Evolutionary conservation across 345 rosid species (phyloP), one percentile per base, ranked within the genome.

Genomic region (Gynandropsis gynandra): DNA sequence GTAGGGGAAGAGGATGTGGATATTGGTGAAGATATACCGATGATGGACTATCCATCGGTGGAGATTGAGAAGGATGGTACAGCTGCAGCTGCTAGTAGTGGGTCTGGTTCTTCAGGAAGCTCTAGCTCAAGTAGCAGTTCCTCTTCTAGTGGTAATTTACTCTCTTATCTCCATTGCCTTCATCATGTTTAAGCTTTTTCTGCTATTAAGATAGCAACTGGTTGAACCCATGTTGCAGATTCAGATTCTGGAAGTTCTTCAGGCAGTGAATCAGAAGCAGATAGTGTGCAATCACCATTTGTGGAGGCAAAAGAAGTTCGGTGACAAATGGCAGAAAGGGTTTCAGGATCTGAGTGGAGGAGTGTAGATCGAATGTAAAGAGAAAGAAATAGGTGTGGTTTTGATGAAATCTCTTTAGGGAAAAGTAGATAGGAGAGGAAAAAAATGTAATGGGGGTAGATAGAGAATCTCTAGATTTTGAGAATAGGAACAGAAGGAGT

Each of bases 1-100:
- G 67, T 51, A 16, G 86, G 89, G 10, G 94, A 84, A 34, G 94
- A 84, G 62, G 94, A 84, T 64, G 84, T 84, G 42, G 94, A 84
- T 69, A 84, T 84, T 31, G 89, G 86, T 5, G 94, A 84, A 46
- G 94, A 84, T 47, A 77, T 81, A 76, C 89, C 94, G 0, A 49
- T 75, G 29, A 75, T 74, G 55, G 77, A 68, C 69, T 84, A 81
- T 9, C 94, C 94, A 10, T 84, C 89, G 0, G 89, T 84, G 9
- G 86, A 81, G 69, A 84, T 84, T 11, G 94, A 81, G 68, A 84
- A 80, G 64, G 94, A 84, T 55, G 72, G 75, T 46, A 80, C 70
- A 18, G 56, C 45, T 2, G 46, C 50, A 0, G 33, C 61, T 34
- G 61, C 62, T 54, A 67, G 82, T 59, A 62, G 76, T 53, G 73